Conservation (phyloP, 371 early-diverging fungal species). For the Coemansia sp. region DNA sequence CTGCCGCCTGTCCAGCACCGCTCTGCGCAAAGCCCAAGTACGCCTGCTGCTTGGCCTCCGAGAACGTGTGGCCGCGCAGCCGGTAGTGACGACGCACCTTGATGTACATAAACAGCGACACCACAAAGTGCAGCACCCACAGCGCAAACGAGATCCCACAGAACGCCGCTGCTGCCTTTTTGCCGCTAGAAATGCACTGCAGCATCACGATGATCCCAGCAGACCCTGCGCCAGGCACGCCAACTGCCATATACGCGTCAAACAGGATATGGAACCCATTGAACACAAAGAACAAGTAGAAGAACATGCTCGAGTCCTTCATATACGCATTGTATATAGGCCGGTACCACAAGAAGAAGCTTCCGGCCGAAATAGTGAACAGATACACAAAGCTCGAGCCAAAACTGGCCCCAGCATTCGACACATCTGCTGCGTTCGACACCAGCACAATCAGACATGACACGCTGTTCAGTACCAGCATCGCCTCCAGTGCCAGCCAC, state of each 20-base stretch:
- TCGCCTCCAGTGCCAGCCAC: conserved; percentile 74
- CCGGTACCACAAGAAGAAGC: conserved; percentile 87
- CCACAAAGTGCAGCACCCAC: conserved; percentile 63
- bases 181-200: conserved; percentile 66
- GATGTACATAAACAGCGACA: conserved; percentile 60
- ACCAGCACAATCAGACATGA: conserved; percentile 73
- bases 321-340: conserved; percentile 87
- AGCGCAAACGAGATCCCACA: conserved; percentile 68
- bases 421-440: conserved; percentile 64
- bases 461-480: conserved; percentile 77
- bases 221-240: conserved; percentile 79
- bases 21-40: conserved; percentile 52
- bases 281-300: conserved; percentile 82
- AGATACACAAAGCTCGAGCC: conserved; percentile 75
- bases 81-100: conserved; percentile 73
- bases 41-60: conserved; percentile 81
- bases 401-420: conserved; percentile 72
- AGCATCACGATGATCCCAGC: conserved; percentile 81
- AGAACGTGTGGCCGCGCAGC: conserved; percentile 78
- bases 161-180: conserved; percentile 67
- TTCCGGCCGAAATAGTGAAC: conserved; percentile 73
- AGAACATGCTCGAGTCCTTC: conserved; percentile 85
- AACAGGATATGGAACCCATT: conserved; percentile 83
- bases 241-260: conserved; percentile 80
- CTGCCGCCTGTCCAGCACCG: conserved; percentile 45